Evolutionary conservation across 805 yeast genomes (phyloP), one percentile per base, ranked within the genome.

Genomic region (Candida tallmaniae): DNA sequence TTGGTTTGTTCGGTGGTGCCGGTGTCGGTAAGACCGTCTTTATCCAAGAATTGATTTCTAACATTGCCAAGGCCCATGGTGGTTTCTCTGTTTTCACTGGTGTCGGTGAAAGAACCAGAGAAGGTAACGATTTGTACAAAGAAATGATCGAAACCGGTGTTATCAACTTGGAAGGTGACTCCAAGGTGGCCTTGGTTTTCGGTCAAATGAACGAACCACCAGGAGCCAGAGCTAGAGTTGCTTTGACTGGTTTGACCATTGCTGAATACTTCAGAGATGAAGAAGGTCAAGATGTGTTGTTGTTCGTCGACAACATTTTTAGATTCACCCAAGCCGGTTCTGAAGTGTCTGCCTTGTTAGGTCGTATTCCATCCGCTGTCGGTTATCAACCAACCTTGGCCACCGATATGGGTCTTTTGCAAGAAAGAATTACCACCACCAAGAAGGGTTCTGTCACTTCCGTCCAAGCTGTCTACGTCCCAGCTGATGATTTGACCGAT

Each of bases 201-300:
- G 98, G 98, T 72, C 98, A 93, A 79, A 90, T 90, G 98, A 90
- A 90, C 81, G 98, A 90, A 81, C 98, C 98, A 64, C 98, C 98
- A 56, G 98, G 98, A 76, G 98, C 98, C 61, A 89, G 98, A 83
- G 97, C 98, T 61, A 90, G 98, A 81, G 97, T 93, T 68, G 98
- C 98, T 59, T 78, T 90, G 69, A 93, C 98, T 56, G 98, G 98
- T 83, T 82, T 90, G 72, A 90, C 98, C 73, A 88, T 90, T 69
- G 98, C 98, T 60, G 98, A 90, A 79, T 90, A 93, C 80, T 90
- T 90, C 93, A 93, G 98, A 88, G 98, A 90, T 73, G 97, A 86
- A 74, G 98, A 90, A 78, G 98, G 98, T 73, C 97, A 93, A 80
- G 98, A 93, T 83, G 98, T 90, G 74, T 80, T 90, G 81, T 81